A percentile compares a stretch with the other conserved stretches of the same genome.
phyloP scores from a whole-genome alignment of 129 eudicot genomes.

The Calendula officinalis region DNA sequence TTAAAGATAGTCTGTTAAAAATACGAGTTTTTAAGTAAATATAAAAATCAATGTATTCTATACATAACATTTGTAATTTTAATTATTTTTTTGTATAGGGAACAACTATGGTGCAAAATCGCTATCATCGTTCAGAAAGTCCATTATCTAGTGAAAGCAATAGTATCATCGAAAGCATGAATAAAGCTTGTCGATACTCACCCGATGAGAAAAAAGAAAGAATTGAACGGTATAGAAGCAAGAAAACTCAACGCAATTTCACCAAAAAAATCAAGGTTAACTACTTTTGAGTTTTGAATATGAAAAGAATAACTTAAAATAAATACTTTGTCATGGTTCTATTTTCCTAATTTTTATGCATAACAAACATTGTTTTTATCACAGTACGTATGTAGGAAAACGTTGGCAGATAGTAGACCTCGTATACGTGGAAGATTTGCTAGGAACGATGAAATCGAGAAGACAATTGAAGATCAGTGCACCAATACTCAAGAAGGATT shows the following conservation, averaged over 20 bases:
- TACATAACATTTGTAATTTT: not conserved
- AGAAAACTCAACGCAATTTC: constrained; percentile 81
- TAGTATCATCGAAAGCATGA: constrained; percentile 43
- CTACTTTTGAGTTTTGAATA: not conserved
- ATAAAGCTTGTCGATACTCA: constrained; percentile 37
- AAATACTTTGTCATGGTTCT: not conserved
- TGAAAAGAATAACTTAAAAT: not conserved
- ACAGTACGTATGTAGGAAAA: constrained; percentile 86
- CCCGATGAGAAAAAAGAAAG: constrained; percentile 79
- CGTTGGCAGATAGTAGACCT: constrained; percentile 92
- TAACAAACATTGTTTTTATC: not conserved
- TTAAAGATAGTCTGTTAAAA: no score
- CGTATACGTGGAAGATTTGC: constrained; percentile 89
- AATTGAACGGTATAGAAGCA: constrained; percentile 80
- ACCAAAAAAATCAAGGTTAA: constrained; percentile 90
- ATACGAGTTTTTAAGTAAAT: no score
- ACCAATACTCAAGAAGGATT: constrained; percentile 38
- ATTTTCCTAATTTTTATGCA: not conserved
- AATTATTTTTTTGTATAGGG: constrained; percentile 16
- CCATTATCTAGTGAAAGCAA: constrained; percentile 40
- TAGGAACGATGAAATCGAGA: constrained; percentile 70
- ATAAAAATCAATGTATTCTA: not conserved
- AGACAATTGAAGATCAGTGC: constrained; percentile 44
- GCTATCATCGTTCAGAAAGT: constrained; percentile 35
- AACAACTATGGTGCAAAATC: constrained; percentile 13